A percentile compares a stretch with the other conserved stretches of the same genome.
phyloP scores from a whole-genome alignment of 176 grass and related monocot genomes.

The Secale cereale region DNA sequence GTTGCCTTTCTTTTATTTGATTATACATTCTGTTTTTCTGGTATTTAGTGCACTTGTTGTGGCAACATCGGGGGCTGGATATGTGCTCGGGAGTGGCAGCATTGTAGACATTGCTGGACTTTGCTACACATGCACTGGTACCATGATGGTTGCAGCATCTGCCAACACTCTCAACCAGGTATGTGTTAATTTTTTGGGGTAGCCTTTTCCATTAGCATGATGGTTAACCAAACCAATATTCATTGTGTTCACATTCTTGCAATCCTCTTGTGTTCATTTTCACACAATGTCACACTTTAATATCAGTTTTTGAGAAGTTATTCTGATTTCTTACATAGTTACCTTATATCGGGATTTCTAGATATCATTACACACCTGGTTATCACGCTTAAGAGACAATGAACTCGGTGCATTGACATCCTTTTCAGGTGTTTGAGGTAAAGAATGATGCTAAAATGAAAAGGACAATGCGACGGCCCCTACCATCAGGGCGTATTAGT shows the following conservation, averaged over 20 bases:
- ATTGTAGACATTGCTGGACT: slow-evolving; percentile 70
- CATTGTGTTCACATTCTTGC: background rate
- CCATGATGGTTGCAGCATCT: slow-evolving; percentile 99
- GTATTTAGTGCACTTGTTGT: slow-evolving; percentile 85
- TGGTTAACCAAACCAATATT: slow-evolving; percentile 6
- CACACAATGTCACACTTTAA: background rate
- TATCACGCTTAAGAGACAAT: background rate
- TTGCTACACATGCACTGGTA: slow-evolving; percentile 90
- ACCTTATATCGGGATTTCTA: slow-evolving; percentile 3
- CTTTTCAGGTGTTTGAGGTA: slow-evolving; percentile 72
- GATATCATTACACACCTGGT: background rate
- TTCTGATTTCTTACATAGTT: background rate
- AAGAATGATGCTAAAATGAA: slow-evolving; percentile 96
- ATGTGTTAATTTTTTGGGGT: background rate
- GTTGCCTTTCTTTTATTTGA: slow-evolving; percentile 10
- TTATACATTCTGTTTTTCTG: background rate
- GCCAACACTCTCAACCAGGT: slow-evolving; percentile 97
- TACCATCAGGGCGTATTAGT: slow-evolving; percentile 81
- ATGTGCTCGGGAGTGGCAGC: slow-evolving; percentile 84
- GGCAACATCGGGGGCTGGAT: slow-evolving; percentile 93
- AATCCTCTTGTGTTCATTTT: background rate
- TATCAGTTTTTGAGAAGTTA: background rate
- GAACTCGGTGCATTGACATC: background rate
- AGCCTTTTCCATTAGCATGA: background rate
- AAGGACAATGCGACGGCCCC: slow-evolving; percentile 71